These are phyloP conservation scores for Diaporthe eres DNA, from an alignment of 2,329 filamentous ascomycete species.

Conservation along the genomic window DNA sequence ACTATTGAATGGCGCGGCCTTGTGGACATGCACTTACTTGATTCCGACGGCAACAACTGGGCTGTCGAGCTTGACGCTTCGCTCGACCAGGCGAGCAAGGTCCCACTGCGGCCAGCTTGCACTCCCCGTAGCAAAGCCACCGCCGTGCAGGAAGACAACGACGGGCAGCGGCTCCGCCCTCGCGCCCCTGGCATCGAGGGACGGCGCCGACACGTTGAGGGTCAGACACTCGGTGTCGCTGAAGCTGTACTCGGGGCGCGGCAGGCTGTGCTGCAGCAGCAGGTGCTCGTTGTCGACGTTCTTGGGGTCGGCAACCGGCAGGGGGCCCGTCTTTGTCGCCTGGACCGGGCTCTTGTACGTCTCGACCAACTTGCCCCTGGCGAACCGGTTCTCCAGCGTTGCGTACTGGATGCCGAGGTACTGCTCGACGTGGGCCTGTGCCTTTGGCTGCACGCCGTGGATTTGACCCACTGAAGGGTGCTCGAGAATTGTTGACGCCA, in stretches of 20 bases:
- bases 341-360: conserved; percentile 43
- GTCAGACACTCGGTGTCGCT: conserved; percentile 66
- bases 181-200: conserved; percentile 28
- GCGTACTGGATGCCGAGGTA: conserved; percentile 47
- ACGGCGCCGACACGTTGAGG: conserved; percentile 64
- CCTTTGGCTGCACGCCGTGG: conserved; percentile 23
- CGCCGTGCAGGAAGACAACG: conserved; percentile 67
- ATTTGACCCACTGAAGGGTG: conserved; percentile 33
- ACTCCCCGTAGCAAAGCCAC: conserved; percentile 63
- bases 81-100: conserved; percentile 58
- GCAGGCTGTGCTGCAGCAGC: conserved; percentile 63
- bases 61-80: conserved; percentile 57
- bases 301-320: conserved; percentile 54
- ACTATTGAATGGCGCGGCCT: no score
- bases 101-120: conserved; percentile 68
- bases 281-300: conserved; percentile 61
- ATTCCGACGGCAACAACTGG: conserved; percentile 62
- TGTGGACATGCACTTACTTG: conserved; percentile 52
- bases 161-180: conserved; percentile 59
- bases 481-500: conserved; percentile 27
- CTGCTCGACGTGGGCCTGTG: conserved; percentile 41
- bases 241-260: conserved; percentile 54
- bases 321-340: conserved; percentile 55
- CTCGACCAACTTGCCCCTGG: conserved; percentile 39
- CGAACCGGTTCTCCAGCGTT: conserved; percentile 43